A percentile compares a stretch with the other conserved stretches of the same genome.
These are phyloP conservation scores for Pseudocercospora musae DNA, from an alignment of 2,329 filamentous ascomycete species.

Conservation along the genomic window DNA sequence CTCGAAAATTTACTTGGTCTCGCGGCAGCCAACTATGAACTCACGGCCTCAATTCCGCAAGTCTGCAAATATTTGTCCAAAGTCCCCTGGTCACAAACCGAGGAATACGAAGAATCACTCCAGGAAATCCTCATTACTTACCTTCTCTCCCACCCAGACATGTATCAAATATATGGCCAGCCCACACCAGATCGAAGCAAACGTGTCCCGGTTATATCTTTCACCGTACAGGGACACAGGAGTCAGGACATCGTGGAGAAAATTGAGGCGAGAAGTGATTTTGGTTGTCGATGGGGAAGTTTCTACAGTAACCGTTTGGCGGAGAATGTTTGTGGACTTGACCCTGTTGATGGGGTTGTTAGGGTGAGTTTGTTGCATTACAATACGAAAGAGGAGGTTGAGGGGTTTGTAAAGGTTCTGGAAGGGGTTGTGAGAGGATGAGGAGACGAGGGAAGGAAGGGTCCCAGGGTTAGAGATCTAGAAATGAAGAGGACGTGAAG, in stretches of 20 bases:
- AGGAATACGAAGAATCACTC: slow-evolving; percentile 58
- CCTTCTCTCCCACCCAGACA: slow-evolving; percentile 54
- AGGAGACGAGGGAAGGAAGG: background rate
- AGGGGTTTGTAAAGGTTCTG: slow-evolving; percentile 51
- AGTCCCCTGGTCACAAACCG: slow-evolving; percentile 51
- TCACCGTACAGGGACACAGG: slow-evolving; percentile 56
- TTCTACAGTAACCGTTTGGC: slow-evolving; percentile 67
- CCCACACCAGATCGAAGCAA: slow-evolving; percentile 45
- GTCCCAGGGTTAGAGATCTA: no score
- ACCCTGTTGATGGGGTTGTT: slow-evolving; percentile 61
- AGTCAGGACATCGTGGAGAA: slow-evolving; percentile 59
- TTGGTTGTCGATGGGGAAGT: slow-evolving; percentile 64
- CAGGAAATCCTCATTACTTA: slow-evolving; percentile 60
- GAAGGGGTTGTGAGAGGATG: slow-evolving; percentile 42
- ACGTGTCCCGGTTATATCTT: slow-evolving; percentile 66
- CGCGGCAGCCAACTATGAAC: slow-evolving; percentile 68
- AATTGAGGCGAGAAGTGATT: slow-evolving; percentile 57
- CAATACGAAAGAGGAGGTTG: slow-evolving; percentile 60
- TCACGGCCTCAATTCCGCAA: slow-evolving; percentile 59
- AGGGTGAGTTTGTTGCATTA: slow-evolving; percentile 72
- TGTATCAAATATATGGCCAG: slow-evolving; percentile 58
- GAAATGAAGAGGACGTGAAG: no score
- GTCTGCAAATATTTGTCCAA: slow-evolving; percentile 55
- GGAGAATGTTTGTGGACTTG: slow-evolving; percentile 54
- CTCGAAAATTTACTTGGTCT: slow-evolving; percentile 67